phyloP scores from a whole-genome alignment of 768 basidiomycete species.

The Amanita brunnescens region DNA sequence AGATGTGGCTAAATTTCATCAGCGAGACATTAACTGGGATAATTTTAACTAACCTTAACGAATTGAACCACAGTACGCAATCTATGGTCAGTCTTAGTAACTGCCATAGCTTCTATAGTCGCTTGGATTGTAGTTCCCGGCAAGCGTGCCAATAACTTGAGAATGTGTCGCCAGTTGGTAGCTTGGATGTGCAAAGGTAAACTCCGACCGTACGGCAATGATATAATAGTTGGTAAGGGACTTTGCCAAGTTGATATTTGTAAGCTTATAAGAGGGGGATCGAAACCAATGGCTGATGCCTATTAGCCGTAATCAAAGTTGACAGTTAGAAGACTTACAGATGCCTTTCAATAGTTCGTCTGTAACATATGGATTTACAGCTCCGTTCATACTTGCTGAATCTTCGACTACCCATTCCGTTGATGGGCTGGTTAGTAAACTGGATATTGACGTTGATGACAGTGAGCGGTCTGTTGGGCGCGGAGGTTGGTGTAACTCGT shows the following conservation, averaged over 20 bases:
- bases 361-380: conserved; percentile 40
- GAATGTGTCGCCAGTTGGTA: conserved; percentile 62
- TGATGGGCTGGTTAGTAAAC: neutral
- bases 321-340: conserved; percentile 39
- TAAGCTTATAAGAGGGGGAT: conserved; percentile 43
- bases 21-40: neutral
- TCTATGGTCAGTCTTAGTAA: conserved; percentile 44
- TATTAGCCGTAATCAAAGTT: neutral
- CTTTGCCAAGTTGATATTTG: conserved; percentile 38
- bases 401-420: neutral
- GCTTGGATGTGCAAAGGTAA: conserved; percentile 68
- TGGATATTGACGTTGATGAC: neutral
- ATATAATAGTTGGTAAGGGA: conserved; percentile 64
- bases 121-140: conserved; percentile 66
- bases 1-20: conserved; percentile 45
- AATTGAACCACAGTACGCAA: conserved; percentile 75
- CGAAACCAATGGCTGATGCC: conserved; percentile 58
- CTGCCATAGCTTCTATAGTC: conserved; percentile 55
- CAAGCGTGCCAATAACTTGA: conserved; percentile 68
- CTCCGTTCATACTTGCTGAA: neutral
- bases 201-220: conserved; percentile 59
- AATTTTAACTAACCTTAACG: conserved; percentile 44
- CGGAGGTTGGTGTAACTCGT: neutral
- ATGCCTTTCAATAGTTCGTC: conserved; percentile 48
- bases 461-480: neutral